Evolutionary conservation across 108 stramenopile species (phyloP).

Genomic region (Ochromonas danica): DNA sequence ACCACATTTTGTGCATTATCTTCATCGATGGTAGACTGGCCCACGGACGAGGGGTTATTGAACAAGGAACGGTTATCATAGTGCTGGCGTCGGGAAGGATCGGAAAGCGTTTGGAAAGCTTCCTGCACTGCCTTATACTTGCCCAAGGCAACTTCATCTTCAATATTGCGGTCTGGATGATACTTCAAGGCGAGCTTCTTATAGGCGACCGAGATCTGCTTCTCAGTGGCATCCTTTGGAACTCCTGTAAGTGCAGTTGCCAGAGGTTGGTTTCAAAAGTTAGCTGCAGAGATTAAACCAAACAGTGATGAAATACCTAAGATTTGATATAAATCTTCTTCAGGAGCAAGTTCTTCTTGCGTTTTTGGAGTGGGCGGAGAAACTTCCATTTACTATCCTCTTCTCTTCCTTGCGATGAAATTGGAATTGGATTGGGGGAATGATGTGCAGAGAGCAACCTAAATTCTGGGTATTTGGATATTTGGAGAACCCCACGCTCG

Average conservation of each 20-base stretch:
- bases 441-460: too few relatives aligned
- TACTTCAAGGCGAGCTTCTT: conserved; percentile 55
- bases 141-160: conserved; percentile 41
- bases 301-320: not conserved
- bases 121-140: conserved; percentile 50
- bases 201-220: conserved; percentile 46
- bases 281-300: not conserved
- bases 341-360: too few relatives aligned
- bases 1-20: too few relatives aligned
- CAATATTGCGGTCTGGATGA: conserved; percentile 49
- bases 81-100: conserved; percentile 34
- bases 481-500: not conserved
- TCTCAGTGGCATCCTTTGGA: conserved; percentile 40
- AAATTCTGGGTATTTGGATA: not conserved
- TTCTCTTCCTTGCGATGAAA: not conserved
- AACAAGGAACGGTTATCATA: conserved; percentile 23
- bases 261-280: not conserved
- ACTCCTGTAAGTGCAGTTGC: conserved; percentile 23
- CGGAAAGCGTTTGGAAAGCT: conserved; percentile 41
- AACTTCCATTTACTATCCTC: not conserved
- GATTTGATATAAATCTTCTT: not conserved
- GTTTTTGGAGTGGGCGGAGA: not conserved
- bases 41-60: not conserved
- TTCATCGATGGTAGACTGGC: conserved; percentile 1
- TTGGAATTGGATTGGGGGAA: not conserved